Conservation (phyloP, 1,139 yeast species). For the Suhomyces maxii region DNA sequence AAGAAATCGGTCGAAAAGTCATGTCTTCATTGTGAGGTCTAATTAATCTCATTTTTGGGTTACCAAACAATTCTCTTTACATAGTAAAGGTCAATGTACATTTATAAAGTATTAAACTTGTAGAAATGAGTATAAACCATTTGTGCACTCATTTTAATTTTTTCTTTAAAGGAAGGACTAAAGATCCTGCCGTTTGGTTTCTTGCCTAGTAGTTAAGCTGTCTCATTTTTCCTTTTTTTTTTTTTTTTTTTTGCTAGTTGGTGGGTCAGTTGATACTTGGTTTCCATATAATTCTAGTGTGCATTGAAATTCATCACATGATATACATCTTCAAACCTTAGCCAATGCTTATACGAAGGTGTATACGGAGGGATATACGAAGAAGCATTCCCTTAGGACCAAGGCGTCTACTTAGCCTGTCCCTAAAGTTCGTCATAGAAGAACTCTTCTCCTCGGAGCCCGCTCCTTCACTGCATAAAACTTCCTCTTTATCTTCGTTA, state of each 20-base stretch:
- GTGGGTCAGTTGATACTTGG: too few relatives aligned
- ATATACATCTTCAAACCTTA: not conserved
- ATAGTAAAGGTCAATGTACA: slow-evolving; percentile 13
- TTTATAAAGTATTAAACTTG: slow-evolving; percentile 9
- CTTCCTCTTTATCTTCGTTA: not conserved
- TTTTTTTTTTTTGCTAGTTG: too few relatives aligned
- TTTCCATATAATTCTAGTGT: too few relatives aligned
- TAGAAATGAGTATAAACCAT: not conserved
- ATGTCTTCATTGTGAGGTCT: slow-evolving; percentile 8
- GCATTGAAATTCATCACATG: not conserved
- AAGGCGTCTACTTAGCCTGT: not conserved
- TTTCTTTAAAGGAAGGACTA: too few relatives aligned
- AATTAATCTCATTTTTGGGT: slow-evolving; percentile 5
- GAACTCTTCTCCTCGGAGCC: slow-evolving; percentile 1
- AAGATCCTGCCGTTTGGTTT: too few relatives aligned
- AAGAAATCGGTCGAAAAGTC: slow-evolving; percentile 11
- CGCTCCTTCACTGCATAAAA: not conserved
- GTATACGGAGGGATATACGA: not conserved
- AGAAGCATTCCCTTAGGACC: too few relatives aligned
- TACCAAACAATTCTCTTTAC: slow-evolving; percentile 6
- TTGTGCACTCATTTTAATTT: too few relatives aligned
- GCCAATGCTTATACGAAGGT: not conserved
- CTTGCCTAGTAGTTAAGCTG: too few relatives aligned
- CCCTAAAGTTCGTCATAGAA: slow-evolving; percentile 1
- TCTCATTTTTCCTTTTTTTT: too few relatives aligned